These are phyloP conservation scores for Tricholomella constricta DNA, from an alignment of 768 basidiomycete species.

Conservation along the genomic window DNA sequence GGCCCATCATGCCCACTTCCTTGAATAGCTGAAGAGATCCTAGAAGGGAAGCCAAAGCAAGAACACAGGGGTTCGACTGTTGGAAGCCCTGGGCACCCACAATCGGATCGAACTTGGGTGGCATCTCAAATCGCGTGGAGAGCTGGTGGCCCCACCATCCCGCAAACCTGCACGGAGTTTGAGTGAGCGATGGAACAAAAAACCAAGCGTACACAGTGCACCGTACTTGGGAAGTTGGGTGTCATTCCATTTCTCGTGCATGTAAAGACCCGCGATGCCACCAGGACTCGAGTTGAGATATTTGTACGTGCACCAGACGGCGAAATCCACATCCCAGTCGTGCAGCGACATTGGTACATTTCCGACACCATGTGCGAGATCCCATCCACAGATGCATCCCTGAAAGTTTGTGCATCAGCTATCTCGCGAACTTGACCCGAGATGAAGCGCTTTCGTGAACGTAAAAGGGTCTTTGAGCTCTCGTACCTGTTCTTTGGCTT, in stretches of 20 bases:
- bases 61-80: constrained; percentile 90
- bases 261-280: constrained; percentile 92
- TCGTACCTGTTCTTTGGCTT: constrained; percentile 78
- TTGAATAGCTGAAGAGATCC: constrained; percentile 84
- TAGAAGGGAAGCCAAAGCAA: constrained; percentile 77
- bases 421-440: constrained; percentile 8
- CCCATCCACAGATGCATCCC: constrained; percentile 96
- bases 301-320: constrained; percentile 99
- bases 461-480: constrained; percentile 15
- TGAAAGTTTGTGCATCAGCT: constrained; percentile 34
- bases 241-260: constrained; percentile 82
- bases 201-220: constrained; percentile 15
- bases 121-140: constrained; percentile 89
- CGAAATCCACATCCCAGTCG: constrained; percentile 96
- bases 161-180: constrained; percentile 58
- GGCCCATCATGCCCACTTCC: constrained; percentile 71
- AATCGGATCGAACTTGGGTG: constrained; percentile 77
- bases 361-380: constrained; percentile 93
- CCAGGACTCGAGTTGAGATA: constrained; percentile 97
- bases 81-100: constrained; percentile 94
- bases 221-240: constrained; percentile 63
- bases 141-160: constrained; percentile 99
- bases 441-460: constrained; percentile 8
- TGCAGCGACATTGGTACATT: constrained; percentile 90
- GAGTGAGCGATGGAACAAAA: constrained; percentile 10